phyloP scores from a whole-genome alignment of 2,329 filamentous ascomycete species.

The Cyanodermella asteris region DNA sequence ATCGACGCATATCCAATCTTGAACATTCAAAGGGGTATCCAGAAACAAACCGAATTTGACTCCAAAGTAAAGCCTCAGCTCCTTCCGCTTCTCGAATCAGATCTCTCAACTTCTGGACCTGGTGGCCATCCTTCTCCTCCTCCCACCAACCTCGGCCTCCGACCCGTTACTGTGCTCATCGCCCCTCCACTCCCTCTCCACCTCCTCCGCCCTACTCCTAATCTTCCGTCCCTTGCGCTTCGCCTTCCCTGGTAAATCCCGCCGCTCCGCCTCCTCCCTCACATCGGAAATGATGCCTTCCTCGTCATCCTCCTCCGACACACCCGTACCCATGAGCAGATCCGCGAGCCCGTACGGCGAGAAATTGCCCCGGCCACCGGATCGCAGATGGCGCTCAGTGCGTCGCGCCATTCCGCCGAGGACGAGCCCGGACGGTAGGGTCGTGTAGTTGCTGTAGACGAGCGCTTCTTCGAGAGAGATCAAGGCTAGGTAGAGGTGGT shows the following conservation, averaged over 20 bases:
- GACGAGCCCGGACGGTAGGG: slow-evolving; percentile 35
- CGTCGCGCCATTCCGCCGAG: slow-evolving; percentile 35
- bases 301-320: slow-evolving; percentile 22
- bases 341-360: slow-evolving; percentile 24
- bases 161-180: no score
- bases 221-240: slow-evolving; percentile 12
- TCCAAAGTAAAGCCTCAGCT: no score
- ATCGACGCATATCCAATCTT: no score
- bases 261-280: slow-evolving; percentile 17
- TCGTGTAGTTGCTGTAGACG: slow-evolving; percentile 36
- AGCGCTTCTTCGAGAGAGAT: slow-evolving; percentile 39
- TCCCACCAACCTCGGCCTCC: no score
- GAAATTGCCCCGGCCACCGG: slow-evolving; percentile 22
- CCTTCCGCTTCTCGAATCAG: no score
- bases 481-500: slow-evolving; percentile 30
- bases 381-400: slow-evolving; percentile 31
- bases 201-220: slow-evolving; percentile 4
- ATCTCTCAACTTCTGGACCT: no score
- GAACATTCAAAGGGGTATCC: no score
- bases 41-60: no score
- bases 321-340: slow-evolving; percentile 20
- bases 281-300: slow-evolving; percentile 31
- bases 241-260: slow-evolving; percentile 14
- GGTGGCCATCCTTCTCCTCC: no score
- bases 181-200: no score